Base-by-base conservation (phyloP, 352 stramenopile genomes). In the Plasmopara muralis region DNA sequence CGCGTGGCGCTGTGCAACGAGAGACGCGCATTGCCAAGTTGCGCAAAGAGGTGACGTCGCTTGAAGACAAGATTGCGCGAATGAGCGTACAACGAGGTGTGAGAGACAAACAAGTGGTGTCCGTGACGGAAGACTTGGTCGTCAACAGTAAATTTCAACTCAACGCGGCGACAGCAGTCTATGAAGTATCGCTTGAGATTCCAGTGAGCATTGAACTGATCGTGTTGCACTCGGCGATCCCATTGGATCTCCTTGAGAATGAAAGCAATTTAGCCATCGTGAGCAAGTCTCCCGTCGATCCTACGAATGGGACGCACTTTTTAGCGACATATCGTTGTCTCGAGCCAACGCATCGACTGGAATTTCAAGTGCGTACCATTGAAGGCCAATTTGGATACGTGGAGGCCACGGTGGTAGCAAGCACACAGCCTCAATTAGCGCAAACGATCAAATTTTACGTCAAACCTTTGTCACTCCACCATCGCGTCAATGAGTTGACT, bases 321-420 rank as follows among this genome's bases (percentile, higher is more conserved):
- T 70, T 89, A 33, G 79, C 83, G 25, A 90, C 83, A 0, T 95
- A 89, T 47, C 75, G 82, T 5, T 91, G 79, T 33, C 52, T 89
- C 16, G 85, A 92, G 40, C 72, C 83, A 6, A 89, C 75, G 0
- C 81, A 90, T 53, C 80, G 82, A 31, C 64, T 93, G 12, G 79
- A 93, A 50, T 87, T 93, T 44, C 70, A 70, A 46, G 70, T 93
- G 35, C 74, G 83, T n/a, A 91, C 80, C 7, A 83, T 93, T 25
- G 84, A 95, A 67, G 84, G 84, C 0, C 82, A 93, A 59, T 87
- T 83, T 53, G 85, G 85, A 2, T 62, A 95, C 47, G 58, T 95
- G 14, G 73, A 91, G 47, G 81, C 64, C 12, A 92, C 77, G 0
- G 83, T 93, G 9, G 57, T 93, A 41, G 77, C 78, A 1, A 72